Evolutionary conservation across 2,329 filamentous ascomycete genomes (phyloP).

Genomic region (Stagonosporopsis rhizophila): DNA sequence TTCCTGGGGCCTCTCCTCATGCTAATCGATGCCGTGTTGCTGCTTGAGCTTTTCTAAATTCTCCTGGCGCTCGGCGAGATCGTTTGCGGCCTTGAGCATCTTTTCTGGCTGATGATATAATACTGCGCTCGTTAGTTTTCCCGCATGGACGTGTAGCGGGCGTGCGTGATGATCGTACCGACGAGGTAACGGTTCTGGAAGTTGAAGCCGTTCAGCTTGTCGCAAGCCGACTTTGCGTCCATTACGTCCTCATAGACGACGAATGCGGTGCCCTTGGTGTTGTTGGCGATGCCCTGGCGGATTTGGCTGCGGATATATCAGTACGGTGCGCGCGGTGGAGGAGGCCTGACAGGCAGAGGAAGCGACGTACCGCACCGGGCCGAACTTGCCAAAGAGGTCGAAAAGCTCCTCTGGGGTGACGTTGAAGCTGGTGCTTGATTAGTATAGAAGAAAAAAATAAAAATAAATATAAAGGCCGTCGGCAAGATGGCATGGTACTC

Average conservation of each 20-base stretch:
- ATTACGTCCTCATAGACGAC: constrained; percentile 99
- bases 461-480: no score
- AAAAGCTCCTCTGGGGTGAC: constrained; percentile 97
- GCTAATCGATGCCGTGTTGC: constrained; percentile 96
- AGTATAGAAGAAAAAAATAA: no score
- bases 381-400: constrained; percentile 98
- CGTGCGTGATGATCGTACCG: constrained; percentile 63
- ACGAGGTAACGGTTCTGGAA: constrained; percentile 99
- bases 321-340: constrained; percentile 16
- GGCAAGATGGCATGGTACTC: constrained; percentile 23
- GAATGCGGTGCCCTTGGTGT: constrained; percentile 98
- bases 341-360: constrained; percentile 20
- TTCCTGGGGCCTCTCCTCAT: constrained; percentile 58
- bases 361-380: constrained; percentile 81
- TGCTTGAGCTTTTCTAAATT: constrained; percentile 98
- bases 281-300: constrained; percentile 94
- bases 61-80: constrained; percentile 91
- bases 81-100: constrained; percentile 87
- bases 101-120: constrained; percentile 81
- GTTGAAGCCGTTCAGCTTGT: constrained; percentile 99
- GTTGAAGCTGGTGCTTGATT: constrained; percentile 78
- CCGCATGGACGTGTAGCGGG: neutral
- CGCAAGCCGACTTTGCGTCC: constrained; percentile 98
- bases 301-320: constrained; percentile 75
- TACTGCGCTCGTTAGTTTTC: constrained; percentile 54